Evolutionary conservation across 106 monocot genomes (phyloP), one percentile per base, ranked within the genome.

Genomic region (Triglochin maritima): DNA sequence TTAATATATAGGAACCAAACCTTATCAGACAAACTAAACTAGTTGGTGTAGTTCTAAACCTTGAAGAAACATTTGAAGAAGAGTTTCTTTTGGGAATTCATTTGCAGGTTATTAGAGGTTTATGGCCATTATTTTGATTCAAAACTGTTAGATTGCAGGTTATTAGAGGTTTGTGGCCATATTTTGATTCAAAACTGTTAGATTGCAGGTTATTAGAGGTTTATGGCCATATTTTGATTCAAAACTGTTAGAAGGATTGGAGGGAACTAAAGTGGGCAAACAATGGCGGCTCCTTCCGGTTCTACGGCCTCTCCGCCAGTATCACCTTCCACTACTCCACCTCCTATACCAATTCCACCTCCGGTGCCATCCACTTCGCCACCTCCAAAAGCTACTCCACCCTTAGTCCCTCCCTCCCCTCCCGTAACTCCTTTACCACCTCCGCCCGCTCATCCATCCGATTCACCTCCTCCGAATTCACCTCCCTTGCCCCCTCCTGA

Each of bases 401-500:
- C 68, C 52, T 8, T 47, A 46, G 16, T 9, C 12, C 8, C 74
- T 42, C n/a, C 46, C 9, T 59, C 74, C 6, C 41, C 74, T 15
- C 17, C 46, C 7, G 3, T 47, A 44, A 14, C 64, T 4, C 10
- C 65, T 4, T 49, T 17, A 4, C 42, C 68, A 8, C 15, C 9
- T 16, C 47, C 65, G 7, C 48, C 72, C n/a, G 5, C 57, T 43
- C 11, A 57, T 17, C 68, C 77, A 47, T 64, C 81, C 10, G 44
- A 44, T 7, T 29, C 51, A 16, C 7, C 60, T 6, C 4, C 67
- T 10, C 29, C 63, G 12, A 62, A 63, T 5, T 50, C 70, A 44
- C 52, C 70, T 8, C 63, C 57, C 8, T 3, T 61, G 0, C 10
- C 64, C 9, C 56, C 64, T 4, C 65, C 73, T 7, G 58, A 69